Percentiles rank a stretch among this genome's conserved stretches.
These are phyloP conservation scores for Gracilaria gracilis DNA, from an alignment of 23 red algal species.

Conservation along the genomic window DNA sequence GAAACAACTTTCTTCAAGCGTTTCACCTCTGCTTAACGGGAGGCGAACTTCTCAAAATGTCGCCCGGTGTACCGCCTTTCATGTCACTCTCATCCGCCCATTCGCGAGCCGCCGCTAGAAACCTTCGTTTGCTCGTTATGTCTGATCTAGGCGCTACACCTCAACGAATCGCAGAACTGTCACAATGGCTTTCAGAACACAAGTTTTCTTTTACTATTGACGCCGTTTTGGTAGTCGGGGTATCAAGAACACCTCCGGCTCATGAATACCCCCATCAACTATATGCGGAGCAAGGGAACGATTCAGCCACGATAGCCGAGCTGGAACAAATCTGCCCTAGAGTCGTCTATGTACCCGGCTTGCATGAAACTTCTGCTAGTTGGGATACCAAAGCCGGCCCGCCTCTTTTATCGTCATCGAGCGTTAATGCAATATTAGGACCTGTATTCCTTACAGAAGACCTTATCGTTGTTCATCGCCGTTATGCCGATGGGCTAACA, in stretches of 20 bases:
- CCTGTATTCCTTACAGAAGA: constrained; percentile 53
- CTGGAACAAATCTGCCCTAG: constrained; percentile 66
- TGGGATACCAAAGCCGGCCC: constrained; percentile 53
- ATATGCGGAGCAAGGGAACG: constrained; percentile 58
- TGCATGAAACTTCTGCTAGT: constrained; percentile 43
- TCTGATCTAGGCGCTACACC: constrained; percentile 45
- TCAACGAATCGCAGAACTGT: constrained; percentile 60
- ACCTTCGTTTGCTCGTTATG: constrained; percentile 56
- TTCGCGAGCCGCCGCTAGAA: not conserved
- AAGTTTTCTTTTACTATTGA: constrained; percentile 61
- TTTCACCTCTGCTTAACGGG: not conserved
- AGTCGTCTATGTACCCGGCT: constrained; percentile 63
- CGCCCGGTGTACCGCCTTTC: constrained; percentile 30
- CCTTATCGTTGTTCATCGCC: constrained; percentile 58
- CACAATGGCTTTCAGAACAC: constrained; percentile 57
- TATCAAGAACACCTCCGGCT: constrained; percentile 24
- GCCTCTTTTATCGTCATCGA: constrained; percentile 23
- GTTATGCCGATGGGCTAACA: constrained; percentile 58
- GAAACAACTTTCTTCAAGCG: not conserved
- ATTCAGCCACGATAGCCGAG: constrained; percentile 56
- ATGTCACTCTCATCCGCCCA: constrained; percentile 35
- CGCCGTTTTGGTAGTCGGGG: constrained; percentile 46
- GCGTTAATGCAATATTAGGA: constrained; percentile 59
- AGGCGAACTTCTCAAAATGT: not conserved
- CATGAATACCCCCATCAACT: constrained; percentile 33